phyloP scores from a whole-genome alignment of 2,329 filamentous ascomycete species.

The Colletotrichum navitas region DNA sequence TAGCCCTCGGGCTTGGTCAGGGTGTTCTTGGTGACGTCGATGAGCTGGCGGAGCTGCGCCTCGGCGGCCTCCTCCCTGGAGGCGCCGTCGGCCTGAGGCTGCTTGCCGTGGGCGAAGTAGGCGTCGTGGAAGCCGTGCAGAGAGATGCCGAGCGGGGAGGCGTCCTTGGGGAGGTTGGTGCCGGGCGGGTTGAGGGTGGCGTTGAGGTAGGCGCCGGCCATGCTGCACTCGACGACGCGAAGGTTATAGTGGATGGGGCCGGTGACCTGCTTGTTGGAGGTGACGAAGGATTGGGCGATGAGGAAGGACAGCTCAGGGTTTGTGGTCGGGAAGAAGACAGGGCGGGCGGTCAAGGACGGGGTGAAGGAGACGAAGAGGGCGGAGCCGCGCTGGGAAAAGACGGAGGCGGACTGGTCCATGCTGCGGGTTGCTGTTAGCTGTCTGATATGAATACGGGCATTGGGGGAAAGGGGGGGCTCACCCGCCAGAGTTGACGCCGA shows the following conservation, averaged over 20 bases:
- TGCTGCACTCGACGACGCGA: constrained; percentile 92
- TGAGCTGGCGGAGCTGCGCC: constrained; percentile 79
- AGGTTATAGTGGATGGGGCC: constrained; percentile 97
- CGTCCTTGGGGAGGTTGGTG: constrained; percentile 78
- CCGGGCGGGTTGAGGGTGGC: constrained; percentile 68
- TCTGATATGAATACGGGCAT: not conserved
- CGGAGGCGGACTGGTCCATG: constrained; percentile 97
- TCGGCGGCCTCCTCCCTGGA: constrained; percentile 49
- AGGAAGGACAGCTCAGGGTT: constrained; percentile 89
- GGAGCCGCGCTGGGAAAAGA: constrained; percentile 88
- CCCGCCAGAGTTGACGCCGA: constrained; percentile 97
- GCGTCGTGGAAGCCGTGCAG: constrained; percentile 89
- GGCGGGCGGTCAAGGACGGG: constrained; percentile 79
- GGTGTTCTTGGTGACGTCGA: constrained; percentile 77
- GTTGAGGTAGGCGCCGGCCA: constrained; percentile 81
- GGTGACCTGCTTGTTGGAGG: constrained; percentile 93
- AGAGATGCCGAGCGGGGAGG: constrained; percentile 84
- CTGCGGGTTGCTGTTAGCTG: constrained; percentile 56
- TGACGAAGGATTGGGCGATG: constrained; percentile 94
- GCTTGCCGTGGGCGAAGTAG: constrained; percentile 73
- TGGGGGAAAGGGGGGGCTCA: constrained; percentile 50
- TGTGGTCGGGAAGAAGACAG: constrained; percentile 85
- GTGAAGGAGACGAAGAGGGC: constrained; percentile 93
- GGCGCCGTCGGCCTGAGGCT: constrained; percentile 48
- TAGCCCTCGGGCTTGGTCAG: constrained; percentile 86